Evolutionary conservation across 1,284 basidiomycete genomes (phyloP), one percentile per base, ranked within the genome.

Genomic region (Cryptococcus sp.): DNA sequence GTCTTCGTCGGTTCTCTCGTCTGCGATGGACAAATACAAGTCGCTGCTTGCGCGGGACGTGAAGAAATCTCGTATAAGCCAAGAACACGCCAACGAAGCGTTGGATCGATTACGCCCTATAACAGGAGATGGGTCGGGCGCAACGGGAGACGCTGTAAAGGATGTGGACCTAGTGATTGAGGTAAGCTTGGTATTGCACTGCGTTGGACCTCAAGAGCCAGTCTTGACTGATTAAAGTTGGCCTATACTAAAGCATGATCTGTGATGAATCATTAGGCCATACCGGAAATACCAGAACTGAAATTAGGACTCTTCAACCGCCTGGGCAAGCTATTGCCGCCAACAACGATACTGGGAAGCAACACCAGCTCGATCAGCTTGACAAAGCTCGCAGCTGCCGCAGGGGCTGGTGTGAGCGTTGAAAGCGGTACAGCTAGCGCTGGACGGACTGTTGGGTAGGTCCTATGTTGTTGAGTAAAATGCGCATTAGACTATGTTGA

Each of bases 351-450:
- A 54, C 81, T 99, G 25, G 94, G 93, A 0, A 87, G 87, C 51
- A 98, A 99, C 73, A 99, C 94, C 3, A 93, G 90, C 54, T 93
- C 91, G 13, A 96, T 98, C 65, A 92, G 89, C 64, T 87, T 99
- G 49, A 93, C 93, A 23, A 93, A 94, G 79, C 90, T 98, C 57
- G 93, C 95, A 0, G 87, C 88, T 8, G 81, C 89, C 22, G 87
- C 89, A 1, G 80, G 89, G 83, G 0, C 77, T 81, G 61, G 84
- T 83, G 45, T 72, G 81, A 44, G 81, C 79, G 86, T 85, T 55
- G 83, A 83, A 45, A 81, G 43, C n/a, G 60, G 51, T 1, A 49
- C 45, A 39, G 54, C 78, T 61, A 85, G 81, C 59, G 89, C 91
- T 44, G 88, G 91, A 57, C 89, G 90, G 86, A 70, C 66, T 82